Base-by-base conservation (phyloP, 768 basidiomycete species). In the Suillus americanus region DNA sequence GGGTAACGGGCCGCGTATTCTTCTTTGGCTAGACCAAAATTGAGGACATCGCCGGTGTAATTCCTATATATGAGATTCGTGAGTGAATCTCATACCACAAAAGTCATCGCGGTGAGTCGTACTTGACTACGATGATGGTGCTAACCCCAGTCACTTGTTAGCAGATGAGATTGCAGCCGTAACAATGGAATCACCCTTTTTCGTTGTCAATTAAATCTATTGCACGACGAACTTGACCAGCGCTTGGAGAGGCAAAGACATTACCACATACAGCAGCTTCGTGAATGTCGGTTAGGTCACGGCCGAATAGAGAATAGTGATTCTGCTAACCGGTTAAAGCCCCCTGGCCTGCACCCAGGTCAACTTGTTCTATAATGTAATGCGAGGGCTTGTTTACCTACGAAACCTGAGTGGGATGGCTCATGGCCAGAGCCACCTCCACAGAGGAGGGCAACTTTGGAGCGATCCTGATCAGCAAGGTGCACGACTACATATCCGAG, bases 381-480 rank as follows among this genome's bases (percentile, higher is more conserved):
- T 37, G 40, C 23, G 67, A 10, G 13, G 14, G 18, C 23, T 25
- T 50, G 73, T 83, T 67, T 66, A 89, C 94, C 95, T n/a, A 97
- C 94, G 69, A 91, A 95, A 2, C 87, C 91, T 5, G 92, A 86
- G 77, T 95, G 94, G 18, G 94, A 86, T 8, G 96, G 96, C 71
- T 97, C 96, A 72, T 97, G 96, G 5, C 96, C 92, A 30, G 89
- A 87, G 38, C 94, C 93, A 6, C 94, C 93, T 10, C 93, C 93
- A 70, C 90, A 93, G 69, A 95, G 81, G 16, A 95, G 79, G 3
- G 90, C 85, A 50, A 95, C 94, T 72, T 87, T 87, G 28, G 84
- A 83, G 63, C 78, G 83, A 73, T 90, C 85, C 38, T 76, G 83
- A n/a, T 77, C 68, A 30, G 84, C 78, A 60, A 86, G 76, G 70